Evolutionary conservation across 768 basidiomycete species (phyloP).

Genomic region (Pisolithus marmoratus): DNA sequence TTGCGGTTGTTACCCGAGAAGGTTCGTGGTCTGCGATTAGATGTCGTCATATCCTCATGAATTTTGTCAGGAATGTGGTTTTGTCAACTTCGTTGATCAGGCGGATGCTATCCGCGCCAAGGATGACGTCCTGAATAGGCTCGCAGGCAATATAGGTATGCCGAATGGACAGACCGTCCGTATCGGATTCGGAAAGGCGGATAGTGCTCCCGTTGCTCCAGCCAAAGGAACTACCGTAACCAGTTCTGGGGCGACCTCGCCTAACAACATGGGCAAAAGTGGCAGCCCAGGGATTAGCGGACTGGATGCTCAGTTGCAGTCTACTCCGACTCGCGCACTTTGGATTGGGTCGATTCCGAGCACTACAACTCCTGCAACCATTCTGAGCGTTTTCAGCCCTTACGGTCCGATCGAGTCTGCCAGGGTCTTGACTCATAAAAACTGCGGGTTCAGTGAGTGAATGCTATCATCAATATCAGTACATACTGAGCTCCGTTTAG

Average conservation of each 20-base stretch:
- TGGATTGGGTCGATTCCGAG: constrained; percentile 99
- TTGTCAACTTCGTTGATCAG: constrained; percentile 97
- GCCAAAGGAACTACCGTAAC: constrained; percentile 65
- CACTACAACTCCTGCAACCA: constrained; percentile 89
- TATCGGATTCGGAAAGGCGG: constrained; percentile 97
- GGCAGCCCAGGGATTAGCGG: constrained; percentile 53
- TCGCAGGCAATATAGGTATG: constrained; percentile 92
- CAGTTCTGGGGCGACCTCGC: constrained; percentile 61
- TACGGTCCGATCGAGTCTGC: constrained; percentile 98
- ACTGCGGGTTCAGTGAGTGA: constrained; percentile 82
- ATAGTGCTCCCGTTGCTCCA: constrained; percentile 89
- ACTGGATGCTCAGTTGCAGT: constrained; percentile 83
- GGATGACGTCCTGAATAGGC: constrained; percentile 93
- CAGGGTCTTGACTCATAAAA: constrained; percentile 93
- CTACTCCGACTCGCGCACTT: constrained; percentile 87
- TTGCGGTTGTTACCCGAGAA: constrained; percentile 94
- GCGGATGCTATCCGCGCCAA: constrained; percentile 95
- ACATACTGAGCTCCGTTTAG: constrained; percentile 31
- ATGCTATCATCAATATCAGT: background rate
- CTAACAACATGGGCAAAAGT: constrained; percentile 47
- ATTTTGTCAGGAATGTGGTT: constrained; percentile 81
- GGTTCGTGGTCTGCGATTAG: constrained; percentile 38
- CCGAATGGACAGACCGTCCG: constrained; percentile 94
- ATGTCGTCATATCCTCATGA: constrained; percentile 14
- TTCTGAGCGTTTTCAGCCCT: constrained; percentile 93